A percentile compares a stretch with the other conserved stretches of the same genome.
These are phyloP conservation scores for Trypanosoma melophagium DNA, from an alignment of 208 protist genomes.

Conservation along the genomic window DNA sequence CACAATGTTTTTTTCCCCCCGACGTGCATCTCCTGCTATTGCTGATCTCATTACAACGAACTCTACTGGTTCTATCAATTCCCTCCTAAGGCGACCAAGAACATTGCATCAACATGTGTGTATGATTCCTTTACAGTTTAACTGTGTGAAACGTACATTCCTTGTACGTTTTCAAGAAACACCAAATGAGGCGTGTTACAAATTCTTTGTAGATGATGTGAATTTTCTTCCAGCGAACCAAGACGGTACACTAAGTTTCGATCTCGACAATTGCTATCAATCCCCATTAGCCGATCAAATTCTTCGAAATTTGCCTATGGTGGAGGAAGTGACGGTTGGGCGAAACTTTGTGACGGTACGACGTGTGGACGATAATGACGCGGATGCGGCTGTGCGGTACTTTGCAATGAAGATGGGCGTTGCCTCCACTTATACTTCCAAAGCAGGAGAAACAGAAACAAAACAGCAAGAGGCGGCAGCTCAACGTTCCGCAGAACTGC, in stretches of 20 bases:
- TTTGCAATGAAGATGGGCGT: constrained; percentile 51
- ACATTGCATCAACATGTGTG: background rate
- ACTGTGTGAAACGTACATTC: constrained; percentile 28
- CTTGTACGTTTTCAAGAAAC: constrained; percentile 83
- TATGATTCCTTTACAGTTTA: background rate
- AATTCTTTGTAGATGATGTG: constrained; percentile 75
- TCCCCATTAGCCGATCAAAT: constrained; percentile 74
- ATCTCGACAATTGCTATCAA: constrained; percentile 74
- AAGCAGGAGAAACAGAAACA: constrained; percentile 18
- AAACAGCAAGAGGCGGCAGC: constrained; percentile 34
- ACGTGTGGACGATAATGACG: constrained; percentile 58
- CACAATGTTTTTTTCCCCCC: too few relatives aligned
- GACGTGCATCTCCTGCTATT: background rate
- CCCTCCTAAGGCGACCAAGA: background rate
- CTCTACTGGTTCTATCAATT: background rate
- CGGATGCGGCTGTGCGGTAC: constrained; percentile 57
- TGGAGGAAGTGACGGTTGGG: constrained; percentile 88
- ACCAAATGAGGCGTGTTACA: constrained; percentile 84
- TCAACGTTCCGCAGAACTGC: constrained; percentile 51
- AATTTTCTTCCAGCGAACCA: constrained; percentile 55
- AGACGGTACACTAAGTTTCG: constrained; percentile 63
- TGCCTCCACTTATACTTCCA: background rate
- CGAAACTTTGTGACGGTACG: constrained; percentile 76
- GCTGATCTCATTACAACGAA: background rate
- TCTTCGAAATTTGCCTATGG: constrained; percentile 74